Evolutionary conservation across 2,329 filamentous ascomycete species (phyloP).

Genomic region (Cladosporium sp.): DNA sequence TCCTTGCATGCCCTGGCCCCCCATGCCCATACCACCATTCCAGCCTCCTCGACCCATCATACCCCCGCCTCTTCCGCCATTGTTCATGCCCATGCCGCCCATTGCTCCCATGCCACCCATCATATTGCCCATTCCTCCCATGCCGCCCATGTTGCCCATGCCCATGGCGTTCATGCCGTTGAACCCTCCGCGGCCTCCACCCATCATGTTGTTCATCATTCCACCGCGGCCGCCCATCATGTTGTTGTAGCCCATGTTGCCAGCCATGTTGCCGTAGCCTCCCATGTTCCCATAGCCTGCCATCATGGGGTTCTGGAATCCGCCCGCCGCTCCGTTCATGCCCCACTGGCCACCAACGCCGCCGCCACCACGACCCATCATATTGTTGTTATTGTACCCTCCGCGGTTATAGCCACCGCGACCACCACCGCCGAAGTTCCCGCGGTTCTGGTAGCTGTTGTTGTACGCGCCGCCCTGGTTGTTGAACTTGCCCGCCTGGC

Average conservation of each 20-base stretch:
- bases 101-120: conserved; percentile 20
- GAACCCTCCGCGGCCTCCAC: conserved; percentile 38
- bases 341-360: conserved; percentile 16
- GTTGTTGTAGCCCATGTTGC: conserved; percentile 29
- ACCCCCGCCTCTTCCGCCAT: conserved; percentile 43
- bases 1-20: conserved; percentile 48
- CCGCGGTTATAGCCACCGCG: conserved; percentile 17
- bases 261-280: conserved; percentile 23
- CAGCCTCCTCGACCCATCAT: conserved; percentile 32
- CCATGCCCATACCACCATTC: conserved; percentile 15
- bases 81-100: conserved; percentile 33
- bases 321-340: conserved; percentile 17
- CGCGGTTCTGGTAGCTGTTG: conserved; percentile 28
- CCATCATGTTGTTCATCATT: conserved; percentile 29
- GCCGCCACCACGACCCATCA: conserved; percentile 8
- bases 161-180: conserved; percentile 46
- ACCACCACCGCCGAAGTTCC: conserved; percentile 17
- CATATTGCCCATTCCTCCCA: conserved; percentile 30
- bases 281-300: conserved; percentile 15
- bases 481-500: conserved; percentile 44
- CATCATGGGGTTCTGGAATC: conserved; percentile 18
- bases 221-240: conserved; percentile 22
- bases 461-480: conserved; percentile 34
- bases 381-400: conserved; percentile 13
- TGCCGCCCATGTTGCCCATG: conserved; percentile 20